Percentiles rank a stretch among this genome's conserved stretches.
These are phyloP conservation scores for Buddleja alternifolia DNA, from an alignment of 257 asterid genomes.

Conservation along the genomic window DNA sequence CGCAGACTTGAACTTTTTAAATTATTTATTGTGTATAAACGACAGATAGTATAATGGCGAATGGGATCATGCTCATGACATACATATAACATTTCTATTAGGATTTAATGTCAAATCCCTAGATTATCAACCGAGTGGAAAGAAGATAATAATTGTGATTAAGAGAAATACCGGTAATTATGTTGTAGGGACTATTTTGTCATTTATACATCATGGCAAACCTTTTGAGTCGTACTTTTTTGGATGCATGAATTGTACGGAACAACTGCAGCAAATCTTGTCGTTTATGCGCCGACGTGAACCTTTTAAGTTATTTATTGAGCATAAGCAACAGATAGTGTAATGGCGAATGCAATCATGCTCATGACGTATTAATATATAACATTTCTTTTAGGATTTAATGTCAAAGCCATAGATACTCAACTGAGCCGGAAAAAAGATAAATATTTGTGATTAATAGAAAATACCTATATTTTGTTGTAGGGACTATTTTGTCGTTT, in stretches of 20 bases:
- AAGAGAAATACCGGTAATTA: no score
- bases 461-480: no score
- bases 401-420: not conserved
- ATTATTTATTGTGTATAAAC: slow-evolving; percentile 10
- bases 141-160: slow-evolving; percentile 5
- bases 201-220: not conserved
- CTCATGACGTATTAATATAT: not conserved
- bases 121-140: slow-evolving; percentile 1
- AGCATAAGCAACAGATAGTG: not conserved
- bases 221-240: slow-evolving; percentile 4
- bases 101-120: not conserved
- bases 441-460: slow-evolving; percentile 19
- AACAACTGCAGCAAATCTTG: not conserved
- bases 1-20: not conserved
- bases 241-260: slow-evolving; percentile 8
- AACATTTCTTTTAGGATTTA: not conserved
- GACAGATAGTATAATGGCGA: not conserved
- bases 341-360: not conserved
- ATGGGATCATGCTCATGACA: not conserved
- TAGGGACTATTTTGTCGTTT: no score
- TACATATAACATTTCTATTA: not conserved
- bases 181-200: no score
- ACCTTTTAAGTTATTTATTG: slow-evolving; percentile 17
- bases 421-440: slow-evolving; percentile 12
- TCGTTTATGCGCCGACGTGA: not conserved